These are phyloP conservation scores for Talaromyces pinophilus DNA, from an alignment of 2,329 filamentous ascomycete species.

Conservation along the genomic window DNA sequence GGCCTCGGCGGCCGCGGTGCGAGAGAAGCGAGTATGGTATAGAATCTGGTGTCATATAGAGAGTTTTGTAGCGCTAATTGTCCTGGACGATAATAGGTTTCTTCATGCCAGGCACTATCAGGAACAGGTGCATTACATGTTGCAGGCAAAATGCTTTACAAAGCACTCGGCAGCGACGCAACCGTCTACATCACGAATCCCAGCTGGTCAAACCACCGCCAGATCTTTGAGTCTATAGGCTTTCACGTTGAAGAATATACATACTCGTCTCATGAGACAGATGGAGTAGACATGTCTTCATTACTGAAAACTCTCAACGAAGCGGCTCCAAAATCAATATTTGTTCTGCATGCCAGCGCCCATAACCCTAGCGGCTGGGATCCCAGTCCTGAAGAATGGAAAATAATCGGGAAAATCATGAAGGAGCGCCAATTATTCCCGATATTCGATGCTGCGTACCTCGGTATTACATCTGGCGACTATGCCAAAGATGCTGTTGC, in stretches of 20 bases:
- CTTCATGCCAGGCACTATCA: conserved; percentile 43
- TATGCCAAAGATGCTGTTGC: conserved; percentile 59
- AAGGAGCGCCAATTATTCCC: conserved; percentile 79
- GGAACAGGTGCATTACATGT: conserved; percentile 34
- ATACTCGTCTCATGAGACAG: conserved; percentile 24
- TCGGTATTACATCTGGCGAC: conserved; percentile 28
- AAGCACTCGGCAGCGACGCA: conserved; percentile 87
- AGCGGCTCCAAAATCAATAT: conserved; percentile 75
- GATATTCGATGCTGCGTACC: conserved; percentile 54
- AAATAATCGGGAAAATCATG: conserved; percentile 75
- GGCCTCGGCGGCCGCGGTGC: not conserved
- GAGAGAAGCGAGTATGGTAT: conserved; percentile 10
- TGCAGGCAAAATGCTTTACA: conserved; percentile 57
- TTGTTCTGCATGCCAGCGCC: conserved; percentile 88
- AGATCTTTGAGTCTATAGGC: conserved; percentile 87
- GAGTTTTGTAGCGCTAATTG: not conserved
- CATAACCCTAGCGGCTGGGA: conserved; percentile 98
- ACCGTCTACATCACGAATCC: conserved; percentile 83
- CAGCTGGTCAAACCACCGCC: conserved; percentile 96
- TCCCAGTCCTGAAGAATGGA: conserved; percentile 88
- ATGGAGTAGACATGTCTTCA: not conserved
- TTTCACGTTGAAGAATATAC: conserved; percentile 60
- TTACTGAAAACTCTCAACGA: conserved; percentile 49
- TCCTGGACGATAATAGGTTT: not conserved
- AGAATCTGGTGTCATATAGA: not conserved